Percentiles rank a stretch among this genome's conserved stretches.
Evolutionary conservation across 306 rosid species (phyloP).

Genomic region (Prinsepia uniflora): DNA sequence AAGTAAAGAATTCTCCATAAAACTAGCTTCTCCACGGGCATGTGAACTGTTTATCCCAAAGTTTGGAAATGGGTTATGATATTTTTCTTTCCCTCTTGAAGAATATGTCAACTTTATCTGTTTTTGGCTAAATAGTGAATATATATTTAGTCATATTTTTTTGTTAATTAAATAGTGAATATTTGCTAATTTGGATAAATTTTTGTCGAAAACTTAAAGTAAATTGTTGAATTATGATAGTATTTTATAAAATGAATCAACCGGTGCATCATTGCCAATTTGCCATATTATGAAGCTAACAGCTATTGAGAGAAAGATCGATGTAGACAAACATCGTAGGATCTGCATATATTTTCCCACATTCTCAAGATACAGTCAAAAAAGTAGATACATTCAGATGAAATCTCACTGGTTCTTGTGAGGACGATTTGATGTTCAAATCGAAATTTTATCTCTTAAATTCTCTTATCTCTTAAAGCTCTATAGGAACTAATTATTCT

Average conservation of each 20-base stretch:
- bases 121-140: neutral
- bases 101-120: neutral
- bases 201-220: neutral
- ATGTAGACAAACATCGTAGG: neutral
- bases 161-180: no score
- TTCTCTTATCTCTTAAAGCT: neutral
- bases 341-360: constrained; percentile 2
- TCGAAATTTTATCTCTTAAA: neutral
- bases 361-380: constrained; percentile 4
- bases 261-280: no score
- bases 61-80: neutral
- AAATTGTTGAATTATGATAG: neutral
- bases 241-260: neutral
- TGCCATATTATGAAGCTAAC: no score
- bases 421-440: neutral
- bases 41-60: neutral
- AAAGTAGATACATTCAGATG: constrained; percentile 1
- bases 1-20: neutral
- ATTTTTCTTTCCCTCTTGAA: neutral
- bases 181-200: no score
- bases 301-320: neutral
- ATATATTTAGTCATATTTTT: no score
- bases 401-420: neutral
- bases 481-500: neutral
- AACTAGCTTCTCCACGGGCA: neutral